Conservation (phyloP, 371 early-diverging fungal species). For the Lichtheimia ramosa region DNA sequence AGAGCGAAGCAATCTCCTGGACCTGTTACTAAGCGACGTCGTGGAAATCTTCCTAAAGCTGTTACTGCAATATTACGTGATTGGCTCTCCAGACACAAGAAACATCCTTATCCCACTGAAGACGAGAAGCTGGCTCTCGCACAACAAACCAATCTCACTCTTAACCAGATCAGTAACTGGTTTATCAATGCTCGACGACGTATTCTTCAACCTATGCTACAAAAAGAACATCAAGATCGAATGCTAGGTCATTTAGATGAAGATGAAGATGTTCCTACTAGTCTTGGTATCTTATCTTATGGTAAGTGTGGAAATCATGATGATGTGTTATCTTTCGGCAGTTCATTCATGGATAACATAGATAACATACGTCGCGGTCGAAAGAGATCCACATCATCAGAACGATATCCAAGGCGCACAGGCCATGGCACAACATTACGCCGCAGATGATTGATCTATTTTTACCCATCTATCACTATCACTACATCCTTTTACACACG, state of each 20-base stretch:
- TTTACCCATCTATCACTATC: neutral
- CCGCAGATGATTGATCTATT: conserved; percentile 5
- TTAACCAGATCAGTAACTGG: conserved; percentile 85
- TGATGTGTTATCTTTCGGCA: too few species aligned
- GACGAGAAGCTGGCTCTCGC: conserved; percentile 70
- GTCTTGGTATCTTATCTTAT: neutral
- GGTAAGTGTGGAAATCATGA: too few species aligned
- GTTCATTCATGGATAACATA: neutral
- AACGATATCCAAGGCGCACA: conserved; percentile 7
- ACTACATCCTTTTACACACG: neutral
- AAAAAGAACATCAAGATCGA: conserved; percentile 23
- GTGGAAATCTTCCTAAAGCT: conserved; percentile 60
- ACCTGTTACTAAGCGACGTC: conserved; percentile 31
- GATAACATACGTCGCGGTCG: conserved; percentile 7
- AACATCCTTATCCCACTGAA: conserved; percentile 80
- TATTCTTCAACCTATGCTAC: conserved; percentile 49
- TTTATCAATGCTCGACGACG: conserved; percentile 84
- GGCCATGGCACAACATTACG: conserved; percentile 7
- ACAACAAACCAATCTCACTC: conserved; percentile 59
- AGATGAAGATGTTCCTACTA: neutral
- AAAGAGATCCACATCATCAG: conserved; percentile 5
- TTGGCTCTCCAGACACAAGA: conserved; percentile 74
- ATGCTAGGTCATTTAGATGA: conserved; percentile 7
- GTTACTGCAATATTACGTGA: conserved; percentile 63
- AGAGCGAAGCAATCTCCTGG: conserved; percentile 1